Conservation (phyloP, 345 rosid species). For the Cardiospermum halicacabum region DNA sequence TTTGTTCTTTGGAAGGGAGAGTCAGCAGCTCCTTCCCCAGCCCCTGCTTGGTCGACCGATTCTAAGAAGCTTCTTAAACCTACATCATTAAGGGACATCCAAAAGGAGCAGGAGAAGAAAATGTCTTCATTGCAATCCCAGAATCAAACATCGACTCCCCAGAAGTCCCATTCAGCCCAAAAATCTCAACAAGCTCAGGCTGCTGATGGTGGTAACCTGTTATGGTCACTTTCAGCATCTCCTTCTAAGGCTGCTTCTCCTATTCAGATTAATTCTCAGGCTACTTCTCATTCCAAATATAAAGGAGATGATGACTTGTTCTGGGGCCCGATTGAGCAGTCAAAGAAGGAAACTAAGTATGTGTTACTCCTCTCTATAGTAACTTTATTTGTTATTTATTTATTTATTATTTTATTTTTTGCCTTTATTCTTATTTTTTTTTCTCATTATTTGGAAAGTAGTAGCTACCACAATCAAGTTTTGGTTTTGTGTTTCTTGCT, state of each 20-base stretch:
- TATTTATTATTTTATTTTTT: not conserved
- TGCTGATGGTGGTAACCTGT: conserved; percentile 32
- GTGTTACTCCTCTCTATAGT: conserved; percentile 19
- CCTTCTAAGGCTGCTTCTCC: conserved; percentile 61
- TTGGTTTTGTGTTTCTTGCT: not conserved
- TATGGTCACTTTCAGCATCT: conserved; percentile 56
- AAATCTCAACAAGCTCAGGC: conserved; percentile 54
- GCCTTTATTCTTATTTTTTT: not conserved
- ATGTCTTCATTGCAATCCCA: conserved; percentile 39
- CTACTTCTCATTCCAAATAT: conserved; percentile 52
- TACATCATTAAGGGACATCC: conserved; percentile 83
- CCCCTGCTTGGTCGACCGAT: conserved; percentile 86
- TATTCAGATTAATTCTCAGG: conserved; percentile 42
- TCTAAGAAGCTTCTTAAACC: conserved; percentile 57
- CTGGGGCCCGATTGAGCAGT: conserved; percentile 90
- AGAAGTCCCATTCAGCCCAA: conserved; percentile 51
- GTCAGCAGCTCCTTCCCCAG: conserved; percentile 43
- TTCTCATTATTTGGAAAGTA: not conserved
- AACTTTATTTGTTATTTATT: too few relatives aligned
- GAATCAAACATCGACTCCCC: conserved; percentile 43
- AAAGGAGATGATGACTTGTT: conserved; percentile 87
- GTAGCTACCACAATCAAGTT: not conserved
- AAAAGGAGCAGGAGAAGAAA: conserved; percentile 85
- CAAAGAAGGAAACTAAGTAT: conserved; percentile 74
- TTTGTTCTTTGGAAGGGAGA: conserved; percentile 92